phyloP scores from a whole-genome alignment of 352 stramenopile species.

The Phytophthora sansomeana region DNA sequence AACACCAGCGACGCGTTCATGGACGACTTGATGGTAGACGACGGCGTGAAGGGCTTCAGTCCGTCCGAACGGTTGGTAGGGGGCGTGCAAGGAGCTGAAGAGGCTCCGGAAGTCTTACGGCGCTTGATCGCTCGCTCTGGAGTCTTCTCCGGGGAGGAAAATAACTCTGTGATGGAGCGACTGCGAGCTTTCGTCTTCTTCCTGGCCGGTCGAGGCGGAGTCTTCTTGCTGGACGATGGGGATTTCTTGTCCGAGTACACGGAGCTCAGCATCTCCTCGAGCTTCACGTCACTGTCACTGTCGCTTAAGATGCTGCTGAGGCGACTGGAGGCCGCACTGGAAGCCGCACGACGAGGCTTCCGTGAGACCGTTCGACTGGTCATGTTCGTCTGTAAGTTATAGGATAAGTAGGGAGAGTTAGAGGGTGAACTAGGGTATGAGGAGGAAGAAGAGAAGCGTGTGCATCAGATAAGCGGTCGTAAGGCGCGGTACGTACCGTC shows the following conservation, averaged over 20 bases:
- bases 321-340: not conserved
- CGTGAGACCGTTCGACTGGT: constrained; percentile 2
- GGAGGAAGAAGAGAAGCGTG: not conserved
- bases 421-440: not conserved
- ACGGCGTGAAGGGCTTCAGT: constrained; percentile 75
- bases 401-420: constrained; percentile 5
- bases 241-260: constrained; percentile 21
- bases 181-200: constrained; percentile 28
- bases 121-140: constrained; percentile 41
- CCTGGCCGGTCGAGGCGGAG: constrained; percentile 8
- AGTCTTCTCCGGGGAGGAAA: constrained; percentile 27
- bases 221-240: constrained; percentile 3
- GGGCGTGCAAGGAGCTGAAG: constrained; percentile 22
- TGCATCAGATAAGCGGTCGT: not conserved
- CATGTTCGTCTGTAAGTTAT: constrained; percentile 32
- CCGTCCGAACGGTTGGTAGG: constrained; percentile 12
- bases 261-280: constrained; percentile 36
- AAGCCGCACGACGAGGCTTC: constrained; percentile 16
- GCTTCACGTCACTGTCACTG: constrained; percentile 44
- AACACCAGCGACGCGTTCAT: constrained; percentile 88
- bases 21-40: constrained; percentile 61
- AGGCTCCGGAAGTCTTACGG: constrained; percentile 29
- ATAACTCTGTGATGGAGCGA: constrained; percentile 30
- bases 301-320: constrained; percentile 37
- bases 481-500: constrained; percentile 38